Percentiles rank a stretch among this genome's conserved stretches.
Conservation (phyloP, 768 basidiomycete genomes). For the Lactifluus pinguis region DNA sequence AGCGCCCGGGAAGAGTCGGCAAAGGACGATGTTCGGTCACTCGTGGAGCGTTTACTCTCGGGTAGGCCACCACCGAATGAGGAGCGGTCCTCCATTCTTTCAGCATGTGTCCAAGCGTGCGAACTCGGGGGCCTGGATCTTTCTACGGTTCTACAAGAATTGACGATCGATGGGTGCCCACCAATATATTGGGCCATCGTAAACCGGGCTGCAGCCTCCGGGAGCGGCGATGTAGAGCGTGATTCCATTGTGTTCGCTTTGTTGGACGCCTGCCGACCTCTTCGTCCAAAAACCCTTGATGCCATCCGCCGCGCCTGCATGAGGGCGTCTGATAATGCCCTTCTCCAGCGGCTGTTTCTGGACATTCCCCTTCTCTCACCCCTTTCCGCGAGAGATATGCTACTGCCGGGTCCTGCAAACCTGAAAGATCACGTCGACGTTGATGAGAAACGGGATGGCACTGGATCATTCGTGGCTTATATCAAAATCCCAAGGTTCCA, state of each 20-base stretch:
- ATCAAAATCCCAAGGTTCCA: slow-evolving; percentile 33
- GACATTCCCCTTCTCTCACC: slow-evolving; percentile 42
- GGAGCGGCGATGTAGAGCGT: slow-evolving; percentile 19
- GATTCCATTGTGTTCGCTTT: slow-evolving; percentile 39
- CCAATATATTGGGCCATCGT: no score
- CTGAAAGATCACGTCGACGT: slow-evolving; percentile 49
- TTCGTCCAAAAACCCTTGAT: slow-evolving; percentile 23
- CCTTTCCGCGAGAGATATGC: slow-evolving; percentile 44
- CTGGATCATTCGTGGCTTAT: slow-evolving; percentile 43
- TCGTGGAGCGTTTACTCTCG: no score
- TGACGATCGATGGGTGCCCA: no score
- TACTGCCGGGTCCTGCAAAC: slow-evolving; percentile 28
- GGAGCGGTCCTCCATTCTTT: no score
- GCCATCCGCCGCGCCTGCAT: slow-evolving; percentile 63
- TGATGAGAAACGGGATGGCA: slow-evolving; percentile 31
- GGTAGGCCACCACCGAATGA: no score
- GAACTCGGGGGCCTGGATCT: no score
- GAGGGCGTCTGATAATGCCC: slow-evolving; percentile 46
- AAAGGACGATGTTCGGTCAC: no score
- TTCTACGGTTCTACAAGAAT: no score
- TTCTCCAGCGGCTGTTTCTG: slow-evolving; percentile 50
- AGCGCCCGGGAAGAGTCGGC: no score
- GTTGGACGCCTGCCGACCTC: slow-evolving; percentile 34
- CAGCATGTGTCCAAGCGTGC: no score
- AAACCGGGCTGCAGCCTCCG: no score